Evolutionary conservation across 345 rosid species (phyloP).

Genomic region (Eucalyptus pauciflora): DNA sequence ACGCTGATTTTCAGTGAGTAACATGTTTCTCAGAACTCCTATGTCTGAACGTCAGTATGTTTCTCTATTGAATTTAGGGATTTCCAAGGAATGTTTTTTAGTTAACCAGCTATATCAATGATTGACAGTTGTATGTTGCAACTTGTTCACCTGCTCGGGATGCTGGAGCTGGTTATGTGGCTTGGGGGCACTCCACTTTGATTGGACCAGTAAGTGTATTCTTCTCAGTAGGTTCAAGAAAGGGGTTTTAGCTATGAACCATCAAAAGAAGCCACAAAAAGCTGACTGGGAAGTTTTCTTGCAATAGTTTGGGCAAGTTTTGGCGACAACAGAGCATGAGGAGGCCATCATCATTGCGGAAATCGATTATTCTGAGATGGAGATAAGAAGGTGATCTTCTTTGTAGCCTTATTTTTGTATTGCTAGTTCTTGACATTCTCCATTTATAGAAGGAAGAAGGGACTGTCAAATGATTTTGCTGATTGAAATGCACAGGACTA

Average conservation of each 20-base stretch:
- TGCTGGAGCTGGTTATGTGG: constrained; percentile 58
- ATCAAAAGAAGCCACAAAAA: neutral
- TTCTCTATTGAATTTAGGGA: neutral
- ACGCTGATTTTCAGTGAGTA: neutral
- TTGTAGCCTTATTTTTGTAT: neutral
- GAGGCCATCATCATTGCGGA: constrained; percentile 72
- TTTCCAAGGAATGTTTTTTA: neutral
- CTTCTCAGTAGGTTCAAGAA: neutral
- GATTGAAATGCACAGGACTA: constrained; percentile 28
- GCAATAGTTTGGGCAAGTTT: constrained; percentile 79
- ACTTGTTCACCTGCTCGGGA: constrained; percentile 95
- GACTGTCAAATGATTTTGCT: neutral
- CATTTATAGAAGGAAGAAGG: neutral
- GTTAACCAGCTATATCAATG: neutral
- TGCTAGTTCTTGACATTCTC: neutral
- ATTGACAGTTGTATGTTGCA: constrained; percentile 73
- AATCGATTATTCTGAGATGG: constrained; percentile 72
- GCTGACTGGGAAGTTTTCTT: neutral
- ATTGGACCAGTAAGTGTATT: constrained; percentile 68
- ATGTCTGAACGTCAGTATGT: neutral
- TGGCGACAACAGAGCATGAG: constrained; percentile 75
- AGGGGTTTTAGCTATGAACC: neutral
- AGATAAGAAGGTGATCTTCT: constrained; percentile 51
- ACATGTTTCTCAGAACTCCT: neutral
- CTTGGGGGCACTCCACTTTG: constrained; percentile 98